Base-by-base conservation (phyloP, 2,329 filamentous ascomycete genomes). In the Talaromyces funiculosus region DNA sequence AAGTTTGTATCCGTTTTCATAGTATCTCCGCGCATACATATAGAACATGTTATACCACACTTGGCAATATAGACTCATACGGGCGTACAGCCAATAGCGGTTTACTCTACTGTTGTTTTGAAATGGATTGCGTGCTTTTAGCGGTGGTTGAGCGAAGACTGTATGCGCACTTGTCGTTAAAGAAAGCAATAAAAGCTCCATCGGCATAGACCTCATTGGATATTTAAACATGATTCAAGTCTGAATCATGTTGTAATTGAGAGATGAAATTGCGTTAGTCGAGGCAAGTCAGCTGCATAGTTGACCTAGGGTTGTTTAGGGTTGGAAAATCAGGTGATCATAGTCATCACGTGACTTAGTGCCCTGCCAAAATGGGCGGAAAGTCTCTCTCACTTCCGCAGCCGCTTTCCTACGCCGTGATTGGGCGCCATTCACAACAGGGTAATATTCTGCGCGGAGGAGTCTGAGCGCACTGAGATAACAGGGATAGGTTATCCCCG, bases 231-330 rank as follows among this genome's bases (percentile, higher is more conserved):
- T 47, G 29, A 6, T n/a, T 24, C n/a, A 9, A 14, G 29, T 3
- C n/a, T 22, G 20, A 51, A 33, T 31, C 29, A 51, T 51, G 47
- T 51, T 51, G 29, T 12, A 18, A 51, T 51, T 22, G 18, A 14
- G 29, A 33, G 47, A 35, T 35, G 47, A n/a, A n/a, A 51, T 51
- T 51, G 47, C 47, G 47, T 51, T 51, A 51, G 45, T 49, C 45
- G 26, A 20, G 45, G 7, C 22, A 5, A 45, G 26, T 49, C 47
- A 51, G 26, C 47, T 51, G 47, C n/a, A 20, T 20, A 5, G 10
- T 29, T 9, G 45, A 47, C 24, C 31, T 49, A 49, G 43, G 43
- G 43, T 26, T 53, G 9, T 42, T 3, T 12, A 54, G 51, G 51
- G 20, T 26, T 54, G 16, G 9, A 16, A 6, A 20, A 18, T 53